Base-by-base conservation (phyloP, 192 early-diverging fungal genomes). In the Borealophlyctis nickersoniae region DNA sequence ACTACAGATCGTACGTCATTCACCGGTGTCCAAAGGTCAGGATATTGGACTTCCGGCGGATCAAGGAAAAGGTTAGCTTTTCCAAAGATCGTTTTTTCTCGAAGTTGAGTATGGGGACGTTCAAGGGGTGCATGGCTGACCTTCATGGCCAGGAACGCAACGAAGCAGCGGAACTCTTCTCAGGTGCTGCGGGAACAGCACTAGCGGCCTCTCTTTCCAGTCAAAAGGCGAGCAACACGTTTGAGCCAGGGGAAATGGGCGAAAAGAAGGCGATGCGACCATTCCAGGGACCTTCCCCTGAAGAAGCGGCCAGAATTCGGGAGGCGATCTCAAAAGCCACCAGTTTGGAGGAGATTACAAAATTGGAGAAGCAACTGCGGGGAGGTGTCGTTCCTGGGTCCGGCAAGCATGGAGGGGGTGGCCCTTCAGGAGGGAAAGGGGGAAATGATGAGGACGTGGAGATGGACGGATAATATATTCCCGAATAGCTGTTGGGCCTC, bases 31-130 rank as follows among this genome's bases (percentile, higher is more conserved):
- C 90, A 23, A 77, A 66, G 19, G 71, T 98, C 51, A 80, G 89
- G 35, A 87, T 97, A 1, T 65, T 98, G 67, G 92, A 99, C 76
- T 98, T 95, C 70, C 81, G 86, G 58, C 78, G 79, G 32, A 82
- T 98, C 27, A 82, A 79, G 53, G 78, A 88, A 52, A 71, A 66
- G 70, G 92, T 92, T 73, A 28, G 74, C 67, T 0, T 50, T 34
- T n/a, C n/a, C n/a, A n/a, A n/a, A n/a, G n/a, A n/a, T n/a, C n/a
- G n/a, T n/a, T n/a, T n/a, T n/a, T n/a, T n/a, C n/a, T n/a, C n/a
- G n/a, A n/a, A n/a, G n/a, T n/a, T n/a, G n/a, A n/a, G n/a, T n/a
- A n/a, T n/a, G n/a, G n/a, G n/a, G n/a, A n/a, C n/a, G n/a, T n/a
- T n/a, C n/a, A n/a, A n/a, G n/a, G n/a, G n/a, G n/a, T n/a, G n/a